Evolutionary conservation across 208 protist genomes (phyloP), one percentile per base, ranked within the genome.

Genomic region (Crithidia acanthocephali): DNA sequence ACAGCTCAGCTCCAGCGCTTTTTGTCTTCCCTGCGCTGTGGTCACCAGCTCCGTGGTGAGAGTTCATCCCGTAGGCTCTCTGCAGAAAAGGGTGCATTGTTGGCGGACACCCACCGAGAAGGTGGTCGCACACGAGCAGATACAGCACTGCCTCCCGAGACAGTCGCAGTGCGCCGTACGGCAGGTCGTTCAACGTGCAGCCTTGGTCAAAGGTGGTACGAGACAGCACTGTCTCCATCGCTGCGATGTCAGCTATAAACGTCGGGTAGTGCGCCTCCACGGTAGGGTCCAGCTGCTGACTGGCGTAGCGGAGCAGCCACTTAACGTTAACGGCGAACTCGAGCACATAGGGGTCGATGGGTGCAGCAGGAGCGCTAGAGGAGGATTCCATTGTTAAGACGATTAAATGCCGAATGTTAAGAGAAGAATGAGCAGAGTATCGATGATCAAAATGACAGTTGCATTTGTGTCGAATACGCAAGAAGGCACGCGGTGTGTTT

Each of bases 31-130:
- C 13, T 16, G 30, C 52, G 30, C 4, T 40, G 30, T n/a, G 45
- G 45, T 50, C 20, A 16, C 8, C 4, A 22, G 60, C 27, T 42
- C 13, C 16, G 60, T 50, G 25, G 40, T 66, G 37, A 16, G 13
- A 7, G 37, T 44, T n/a, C n/a, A n/a, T n/a, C 20, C 60, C 44
- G 47, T 48, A 68, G 4, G 74, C 61, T 8, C 50, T 61, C 32
- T 62, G 44, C 0, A 95, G 79, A 73, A 94, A 96, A 2, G 81
- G 64, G 48, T 94, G 88, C 83, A 93, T 86, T 0, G 91, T 93
- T 1, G 85, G 84, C 23, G 91, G 91, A 42, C 81, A 86, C 53
- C 80, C 66, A 13, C 87, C 87, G 0, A 96, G 72, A 11, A 96
- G 65, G 13, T 72, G 77, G 44, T 94, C 87, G 13, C 85, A 80